A percentile compares a stretch with the other conserved stretches of the same genome.
These are phyloP conservation scores for Podospora appendiculata DNA, from an alignment of 495 filamentous ascomycete genomes.

Conservation along the genomic window DNA sequence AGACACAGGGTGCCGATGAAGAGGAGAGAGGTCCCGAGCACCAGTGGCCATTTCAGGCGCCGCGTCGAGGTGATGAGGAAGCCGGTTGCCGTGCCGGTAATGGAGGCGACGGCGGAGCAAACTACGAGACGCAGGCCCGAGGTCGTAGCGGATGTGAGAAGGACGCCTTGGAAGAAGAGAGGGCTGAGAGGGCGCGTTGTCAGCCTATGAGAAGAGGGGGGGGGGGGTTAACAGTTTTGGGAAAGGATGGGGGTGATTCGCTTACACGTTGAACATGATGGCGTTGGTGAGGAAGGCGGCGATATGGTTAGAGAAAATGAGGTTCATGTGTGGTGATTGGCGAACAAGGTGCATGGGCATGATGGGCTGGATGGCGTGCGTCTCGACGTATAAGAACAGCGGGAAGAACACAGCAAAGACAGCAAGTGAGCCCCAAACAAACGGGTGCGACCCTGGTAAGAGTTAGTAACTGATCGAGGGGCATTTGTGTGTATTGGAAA, in stretches of 20 bases:
- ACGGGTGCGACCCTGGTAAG: slow-evolving; percentile 52
- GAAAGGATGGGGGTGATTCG: neutral
- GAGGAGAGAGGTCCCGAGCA: slow-evolving; percentile 47
- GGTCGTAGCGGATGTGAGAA: slow-evolving; percentile 59
- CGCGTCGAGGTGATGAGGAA: slow-evolving; percentile 63
- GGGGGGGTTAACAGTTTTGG: neutral
- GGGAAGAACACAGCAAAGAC: slow-evolving; percentile 48
- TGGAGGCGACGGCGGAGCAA: slow-evolving; percentile 49
- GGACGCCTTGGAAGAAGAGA: slow-evolving; percentile 74
- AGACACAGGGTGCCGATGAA: slow-evolving; percentile 49
- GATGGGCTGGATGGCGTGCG: slow-evolving; percentile 52
- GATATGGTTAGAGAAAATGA: slow-evolving; percentile 67
- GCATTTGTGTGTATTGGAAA: neutral
- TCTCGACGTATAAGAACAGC: slow-evolving; percentile 57
- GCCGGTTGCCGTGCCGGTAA: slow-evolving; percentile 54
- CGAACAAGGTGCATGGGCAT: slow-evolving; percentile 61
- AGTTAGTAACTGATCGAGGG: neutral
- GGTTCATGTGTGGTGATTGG: slow-evolving; percentile 51
- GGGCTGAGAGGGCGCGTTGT: slow-evolving; percentile 30
- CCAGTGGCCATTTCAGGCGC: slow-evolving; percentile 54
- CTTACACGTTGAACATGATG: slow-evolving; percentile 62
- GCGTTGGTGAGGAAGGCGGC: slow-evolving; percentile 56
- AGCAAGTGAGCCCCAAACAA: slow-evolving; percentile 56
- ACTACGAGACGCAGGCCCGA: slow-evolving; percentile 65
- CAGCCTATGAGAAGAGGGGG: neutral